Evolutionary conservation across 83 land plant species (phyloP), one percentile per base, ranked within the genome.

Genomic region (Larix sibirica): DNA sequence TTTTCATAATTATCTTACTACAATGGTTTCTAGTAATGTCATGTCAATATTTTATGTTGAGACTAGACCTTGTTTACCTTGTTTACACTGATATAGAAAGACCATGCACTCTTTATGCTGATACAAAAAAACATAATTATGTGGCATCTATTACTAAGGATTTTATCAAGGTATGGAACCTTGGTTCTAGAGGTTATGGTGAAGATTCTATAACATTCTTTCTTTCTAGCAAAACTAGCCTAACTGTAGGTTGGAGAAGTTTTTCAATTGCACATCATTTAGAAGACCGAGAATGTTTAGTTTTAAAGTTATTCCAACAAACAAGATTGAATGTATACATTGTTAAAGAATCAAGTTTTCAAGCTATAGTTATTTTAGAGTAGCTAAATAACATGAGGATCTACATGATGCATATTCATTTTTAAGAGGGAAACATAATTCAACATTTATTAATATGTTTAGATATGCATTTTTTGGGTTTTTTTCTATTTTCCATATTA

Each of bases 181-280:
- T 33, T 92, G 59, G 87, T 84, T 59, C 65, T 94, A 80, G 78
- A 86, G 38, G 91, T 90, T 79, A 86, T 12, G 92, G 84, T 3
- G 86, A 89, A 14, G 90, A 89, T 79, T 89, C 79, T 78, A 84
- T 79, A 59, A 85, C 91, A 6, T 40, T 87, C 18, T 94, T 86
- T 67, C 81, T 94, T 40, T 79, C 90, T 1, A 62, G 83, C 9
- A 94, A 94, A 79, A 83, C 83, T 12, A 94, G 94, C 12, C 81
- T 94, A 21, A 94, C 94, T 84, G 96, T 88, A 28, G 96, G 96
- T 18, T 94, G 96, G 94, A 89, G 81, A 77, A 89, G 90, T 1
- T 94, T 90, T 83, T 54, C 96, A 33, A 77, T 90, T 60, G 83
- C 75, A 76, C 93, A 94, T 87, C 81, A 85, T 14, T 80, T 92